These are phyloP conservation scores for Crepidotus variabilis DNA, from an alignment of 768 basidiomycete species.

Conservation along the genomic window DNA sequence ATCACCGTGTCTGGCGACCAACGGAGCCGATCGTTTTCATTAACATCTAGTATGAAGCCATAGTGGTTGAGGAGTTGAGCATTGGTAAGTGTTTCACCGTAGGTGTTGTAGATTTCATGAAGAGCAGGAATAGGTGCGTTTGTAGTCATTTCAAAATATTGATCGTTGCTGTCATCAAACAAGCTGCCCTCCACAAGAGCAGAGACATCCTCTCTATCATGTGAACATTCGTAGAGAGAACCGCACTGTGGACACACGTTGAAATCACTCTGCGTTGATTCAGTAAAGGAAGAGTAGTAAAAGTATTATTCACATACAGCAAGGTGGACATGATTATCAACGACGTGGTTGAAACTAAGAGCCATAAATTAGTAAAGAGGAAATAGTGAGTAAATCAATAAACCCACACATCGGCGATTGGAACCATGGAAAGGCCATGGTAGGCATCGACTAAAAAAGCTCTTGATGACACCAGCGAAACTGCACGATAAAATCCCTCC, in stretches of 20 bases:
- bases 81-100: conserved; percentile 63
- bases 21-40: conserved; percentile 58
- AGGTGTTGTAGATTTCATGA: conserved; percentile 73
- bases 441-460: conserved; percentile 83
- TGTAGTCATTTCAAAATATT: conserved; percentile 66
- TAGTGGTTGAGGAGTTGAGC: conserved; percentile 65
- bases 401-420: conserved; percentile 78
- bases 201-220: conserved; percentile 41
- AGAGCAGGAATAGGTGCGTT: conserved; percentile 44
- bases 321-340: conserved; percentile 68
- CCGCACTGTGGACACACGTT: conserved; percentile 74
- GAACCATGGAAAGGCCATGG: conserved; percentile 80
- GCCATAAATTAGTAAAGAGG: conserved; percentile 9
- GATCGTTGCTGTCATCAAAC: conserved; percentile 22
- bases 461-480: conserved; percentile 70
- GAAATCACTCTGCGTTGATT: conserved; percentile 55
- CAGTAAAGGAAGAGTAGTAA: neutral
- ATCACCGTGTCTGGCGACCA: conserved; percentile 26
- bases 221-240: conserved; percentile 60
- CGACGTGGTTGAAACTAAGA: conserved; percentile 69
- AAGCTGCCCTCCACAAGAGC: neutral
- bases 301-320: conserved; percentile 44
- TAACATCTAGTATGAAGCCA: conserved; percentile 72
- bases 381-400: conserved; percentile 4
- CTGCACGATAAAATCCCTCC: conserved; percentile 48